Evolutionary conservation across 768 basidiomycete species (phyloP).

Genomic region (Hypholoma fasciculare): DNA sequence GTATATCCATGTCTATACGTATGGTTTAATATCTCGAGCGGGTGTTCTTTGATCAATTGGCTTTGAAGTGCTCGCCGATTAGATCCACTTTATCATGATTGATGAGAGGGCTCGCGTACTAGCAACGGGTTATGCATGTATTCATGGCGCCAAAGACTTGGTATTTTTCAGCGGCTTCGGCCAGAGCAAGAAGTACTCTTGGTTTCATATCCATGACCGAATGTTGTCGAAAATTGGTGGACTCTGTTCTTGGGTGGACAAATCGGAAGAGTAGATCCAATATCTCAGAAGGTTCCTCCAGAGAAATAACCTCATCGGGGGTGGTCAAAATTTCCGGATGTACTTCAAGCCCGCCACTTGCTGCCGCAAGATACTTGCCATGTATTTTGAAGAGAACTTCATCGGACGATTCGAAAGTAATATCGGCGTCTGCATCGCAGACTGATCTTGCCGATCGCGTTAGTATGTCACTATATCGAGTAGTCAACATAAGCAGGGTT

Average conservation of each 20-base stretch:
- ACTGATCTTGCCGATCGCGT: not conserved
- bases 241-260: constrained; percentile 5
- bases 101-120: not conserved
- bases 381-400: constrained; percentile 8
- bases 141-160: constrained; percentile 23
- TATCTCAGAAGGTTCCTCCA: constrained; percentile 1
- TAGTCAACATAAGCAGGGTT: too few relatives aligned
- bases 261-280: constrained; percentile 15
- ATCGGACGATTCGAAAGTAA: constrained; percentile 13
- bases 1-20: not conserved
- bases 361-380: constrained; percentile 1
- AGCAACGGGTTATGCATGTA: constrained; percentile 14
- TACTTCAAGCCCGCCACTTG: constrained; percentile 3
- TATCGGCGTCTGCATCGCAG: constrained; percentile 6
- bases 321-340: not conserved
- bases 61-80: not conserved
- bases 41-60: not conserved
- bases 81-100: too few relatives aligned
- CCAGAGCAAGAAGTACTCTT: constrained; percentile 8
- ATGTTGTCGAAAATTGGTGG: constrained; percentile 4
- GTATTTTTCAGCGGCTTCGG: constrained; percentile 27
- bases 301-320: not conserved
- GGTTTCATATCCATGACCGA: constrained; percentile 1
- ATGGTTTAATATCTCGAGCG: constrained; percentile 7
- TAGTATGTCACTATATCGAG: too few relatives aligned